These are phyloP conservation scores for Hortaea sp. DNA, from an alignment of 2,329 filamentous ascomycete species.

Conservation along the genomic window DNA sequence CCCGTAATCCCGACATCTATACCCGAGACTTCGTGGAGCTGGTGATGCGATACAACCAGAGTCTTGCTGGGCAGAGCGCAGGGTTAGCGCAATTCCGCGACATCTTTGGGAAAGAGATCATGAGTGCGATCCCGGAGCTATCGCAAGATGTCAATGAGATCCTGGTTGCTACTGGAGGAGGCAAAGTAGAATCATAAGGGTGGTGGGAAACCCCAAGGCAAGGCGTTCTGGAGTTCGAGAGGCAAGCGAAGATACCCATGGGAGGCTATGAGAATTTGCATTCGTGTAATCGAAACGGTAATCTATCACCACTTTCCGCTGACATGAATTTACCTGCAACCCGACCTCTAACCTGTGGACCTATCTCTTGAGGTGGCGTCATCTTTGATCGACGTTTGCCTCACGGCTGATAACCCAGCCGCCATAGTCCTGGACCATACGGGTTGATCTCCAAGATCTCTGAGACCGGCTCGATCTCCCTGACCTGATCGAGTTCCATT, in stretches of 20 bases:
- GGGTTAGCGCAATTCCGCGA: constrained; percentile 50
- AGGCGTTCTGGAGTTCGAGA: neutral
- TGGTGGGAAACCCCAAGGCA: neutral
- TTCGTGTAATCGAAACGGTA: too few species aligned
- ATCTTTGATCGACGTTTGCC: neutral
- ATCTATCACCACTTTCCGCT: too few species aligned
- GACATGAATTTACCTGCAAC: too few species aligned
- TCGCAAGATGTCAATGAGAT: neutral
- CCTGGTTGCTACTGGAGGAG: neutral
- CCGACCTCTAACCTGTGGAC: too few species aligned
- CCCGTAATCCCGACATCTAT: constrained; percentile 57
- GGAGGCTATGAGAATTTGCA: neutral
- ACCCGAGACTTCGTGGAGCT: constrained; percentile 56
- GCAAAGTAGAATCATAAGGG: neutral
- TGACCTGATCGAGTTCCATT: neutral
- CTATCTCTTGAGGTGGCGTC: too few species aligned
- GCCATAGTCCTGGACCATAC: neutral
- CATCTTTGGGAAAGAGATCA: constrained; percentile 49
- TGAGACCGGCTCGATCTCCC: constrained; percentile 1
- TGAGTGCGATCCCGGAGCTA: constrained; percentile 48
- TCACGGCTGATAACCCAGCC: constrained; percentile 1
- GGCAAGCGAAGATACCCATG: neutral
- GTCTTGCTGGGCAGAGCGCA: constrained; percentile 50
- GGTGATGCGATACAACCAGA: constrained; percentile 52
- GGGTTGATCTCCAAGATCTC: neutral